Base-by-base conservation (phyloP, 2,329 filamentous ascomycete genomes). In the Acarospora socialis region DNA sequence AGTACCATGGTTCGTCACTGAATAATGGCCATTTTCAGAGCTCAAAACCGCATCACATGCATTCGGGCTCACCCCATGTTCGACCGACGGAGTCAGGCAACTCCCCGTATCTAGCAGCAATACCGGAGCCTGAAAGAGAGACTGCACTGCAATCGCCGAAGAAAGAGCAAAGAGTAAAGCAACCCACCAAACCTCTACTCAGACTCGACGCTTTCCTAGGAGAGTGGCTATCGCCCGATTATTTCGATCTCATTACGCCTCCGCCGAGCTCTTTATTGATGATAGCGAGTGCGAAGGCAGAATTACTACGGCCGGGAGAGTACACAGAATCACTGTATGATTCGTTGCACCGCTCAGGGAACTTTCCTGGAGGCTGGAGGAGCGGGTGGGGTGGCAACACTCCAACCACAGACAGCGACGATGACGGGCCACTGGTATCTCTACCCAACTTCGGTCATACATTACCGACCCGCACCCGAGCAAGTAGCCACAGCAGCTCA, bases 181-280 rank as follows among this genome's bases (percentile, higher is more conserved):
- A 24, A 15, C n/a, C 13, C 13, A 23, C 37, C 4, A 40, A 37
- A 31, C 43, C 44, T 23, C 40, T 53, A 7, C 58, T 98, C 28
- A 78, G 90, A 1, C 68, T 98, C 4, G 90, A 98, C 55, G 79
- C 86, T 0, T 94, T 92, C 49, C 66, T 98, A 0, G 87, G 90
- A 29, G 90, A 98, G 63, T 98, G 90, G 90, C 66, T 95, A 18
- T 81, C 80, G 2, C 82, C 84, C 1, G 78, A 86, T 49, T 98
- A 98, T 54, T 98, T 87, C 48, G 84, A 93, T 40, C 69, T 80
- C 32, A 94, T 94, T 42, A 87, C 81, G 0, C 81, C 84, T 3
- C 90, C 90, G 7, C 90, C 90, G 0, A 73, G 74, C 25, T 87
- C 83, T 3, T 71, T 77, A 3, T 70, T 90, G 57, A 92, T 98